Evolutionary conservation across 2,329 filamentous ascomycete species (phyloP).

Genomic region (Pestalotiopsis sp.): DNA sequence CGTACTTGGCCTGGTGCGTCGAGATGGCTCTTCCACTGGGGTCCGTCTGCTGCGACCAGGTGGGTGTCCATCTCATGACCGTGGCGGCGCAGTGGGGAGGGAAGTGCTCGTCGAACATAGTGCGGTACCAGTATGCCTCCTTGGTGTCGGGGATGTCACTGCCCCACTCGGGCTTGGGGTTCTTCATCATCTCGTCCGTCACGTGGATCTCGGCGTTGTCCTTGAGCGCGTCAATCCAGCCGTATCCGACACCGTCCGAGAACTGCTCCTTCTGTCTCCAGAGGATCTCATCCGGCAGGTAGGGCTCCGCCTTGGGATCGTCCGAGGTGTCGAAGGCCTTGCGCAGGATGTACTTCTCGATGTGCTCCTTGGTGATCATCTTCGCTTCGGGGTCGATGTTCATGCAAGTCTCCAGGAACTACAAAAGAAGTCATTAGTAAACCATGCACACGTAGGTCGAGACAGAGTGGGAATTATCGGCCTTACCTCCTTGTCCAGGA

Average conservation of each 20-base stretch:
- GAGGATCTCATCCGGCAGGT: constrained; percentile 94
- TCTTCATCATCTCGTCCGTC: constrained; percentile 97
- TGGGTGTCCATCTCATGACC: constrained; percentile 95
- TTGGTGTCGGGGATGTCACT: constrained; percentile 91
- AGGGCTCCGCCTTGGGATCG: constrained; percentile 78
- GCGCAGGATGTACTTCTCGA: constrained; percentile 97
- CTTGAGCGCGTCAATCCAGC: constrained; percentile 98
- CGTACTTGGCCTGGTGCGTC: constrained; percentile 76
- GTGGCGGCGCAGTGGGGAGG: constrained; percentile 87
- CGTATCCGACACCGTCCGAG: constrained; percentile 96
- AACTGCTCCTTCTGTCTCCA: constrained; percentile 99
- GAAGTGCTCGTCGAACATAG: constrained; percentile 99
- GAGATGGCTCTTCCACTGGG: constrained; percentile 88
- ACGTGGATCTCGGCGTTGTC: constrained; percentile 88
- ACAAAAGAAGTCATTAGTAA: constrained; percentile 22
- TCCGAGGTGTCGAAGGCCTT: constrained; percentile 96
- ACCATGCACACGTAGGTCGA: neutral
- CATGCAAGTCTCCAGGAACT: constrained; percentile 93
- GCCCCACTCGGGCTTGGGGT: constrained; percentile 96
- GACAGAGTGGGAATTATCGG: neutral
- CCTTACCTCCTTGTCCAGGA: constrained; percentile 85
- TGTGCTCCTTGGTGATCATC: constrained; percentile 86
- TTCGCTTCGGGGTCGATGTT: constrained; percentile 93
- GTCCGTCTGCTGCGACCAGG: constrained; percentile 95
- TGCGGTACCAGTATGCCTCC: constrained; percentile 98